Evolutionary conservation across 257 asterid species (phyloP), one percentile per base, ranked within the genome.

Genomic region (Mentha longifolia): DNA sequence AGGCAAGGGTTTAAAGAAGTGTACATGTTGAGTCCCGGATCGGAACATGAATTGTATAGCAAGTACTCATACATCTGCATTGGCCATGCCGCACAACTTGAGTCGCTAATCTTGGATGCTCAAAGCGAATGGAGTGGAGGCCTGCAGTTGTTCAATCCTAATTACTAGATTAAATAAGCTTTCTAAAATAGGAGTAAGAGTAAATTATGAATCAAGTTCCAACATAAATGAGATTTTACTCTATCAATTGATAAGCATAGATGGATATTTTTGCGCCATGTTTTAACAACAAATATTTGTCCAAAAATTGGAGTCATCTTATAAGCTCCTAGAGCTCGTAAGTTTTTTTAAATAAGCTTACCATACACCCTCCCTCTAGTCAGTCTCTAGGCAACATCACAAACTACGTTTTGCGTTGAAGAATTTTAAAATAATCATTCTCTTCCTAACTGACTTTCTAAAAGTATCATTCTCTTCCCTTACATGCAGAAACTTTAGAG

Each of bases 11-110:
- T 89, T 78, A 49, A 84, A 12, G 96, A 92, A 84, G 64, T 87
- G 68, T 92, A 92, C 79, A 41, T 88, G 81, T 75, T 83, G 51
- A 92, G 98, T 76, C 96, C 98, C 4, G 98, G 96, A 60, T 89
- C 92, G 14, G 81, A 76, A 39, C 93, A 92, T 49, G 90, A 84
- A 58, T 76, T 74, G 78, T 86, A 92, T 51, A 65, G 84, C 71
- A 86, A 82, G 58, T 92, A 79, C 54, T 83, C 96, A 2, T 87
- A 84, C 67, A 68, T 90, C 65, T 85, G 95, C 77, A 49, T 88
- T 22, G 96, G 96, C 70, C 92, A 87, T 30, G 78, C 92, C 0
- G 92, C 96, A 4, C 33, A 88, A 76, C 95, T 90, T 56, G 66
- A 85, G 74, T 95, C 96, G 17, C 59, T 92, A 49, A 76, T 60